A percentile compares a stretch with the other conserved stretches of the same genome.
phyloP scores from a whole-genome alignment of 1,139 yeast genomes.

The Protomyces pachydermus region DNA sequence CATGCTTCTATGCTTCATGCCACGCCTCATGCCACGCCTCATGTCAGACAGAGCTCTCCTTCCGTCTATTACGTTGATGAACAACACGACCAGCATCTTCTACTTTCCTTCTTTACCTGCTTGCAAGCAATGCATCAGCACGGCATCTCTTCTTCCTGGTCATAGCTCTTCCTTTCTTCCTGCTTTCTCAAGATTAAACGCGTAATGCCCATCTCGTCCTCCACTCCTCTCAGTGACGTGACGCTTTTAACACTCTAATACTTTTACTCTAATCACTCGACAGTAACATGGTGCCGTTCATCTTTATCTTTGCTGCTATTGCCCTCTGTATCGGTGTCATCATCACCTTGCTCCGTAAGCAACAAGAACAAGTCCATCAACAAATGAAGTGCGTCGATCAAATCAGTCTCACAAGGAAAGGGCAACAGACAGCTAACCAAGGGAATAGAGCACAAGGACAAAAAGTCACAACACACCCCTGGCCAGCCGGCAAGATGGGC shows the following conservation, averaged over 20 bases:
- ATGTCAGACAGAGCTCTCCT: too few species aligned
- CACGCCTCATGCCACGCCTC: too few species aligned
- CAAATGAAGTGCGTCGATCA: conserved; percentile 2
- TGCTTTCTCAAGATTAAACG: not conserved
- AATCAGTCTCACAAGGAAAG: not conserved
- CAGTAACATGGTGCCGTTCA: not conserved
- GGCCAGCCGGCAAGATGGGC: conserved; percentile 22
- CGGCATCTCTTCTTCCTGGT: not conserved
- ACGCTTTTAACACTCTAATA: too few species aligned
- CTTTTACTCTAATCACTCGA: not conserved
- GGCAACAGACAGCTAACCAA: not conserved
- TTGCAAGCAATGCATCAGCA: not conserved
- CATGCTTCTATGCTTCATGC: too few species aligned
- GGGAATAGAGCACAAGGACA: not conserved
- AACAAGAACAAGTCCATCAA: conserved; percentile 18
- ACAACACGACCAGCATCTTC: too few species aligned
- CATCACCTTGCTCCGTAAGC: conserved; percentile 5
- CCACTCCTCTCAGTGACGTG: too few species aligned
- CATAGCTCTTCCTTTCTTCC: not conserved
- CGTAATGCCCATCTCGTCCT: not conserved
- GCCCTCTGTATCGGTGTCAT: conserved; percentile 2
- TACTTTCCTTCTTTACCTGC: too few species aligned
- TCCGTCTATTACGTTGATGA: too few species aligned
- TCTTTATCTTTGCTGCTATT: conserved; percentile 17
- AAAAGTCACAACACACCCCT: conserved; percentile 16